Conservation (phyloP, 1,139 yeast species). For the Meyerozyma guilliermondii region DNA sequence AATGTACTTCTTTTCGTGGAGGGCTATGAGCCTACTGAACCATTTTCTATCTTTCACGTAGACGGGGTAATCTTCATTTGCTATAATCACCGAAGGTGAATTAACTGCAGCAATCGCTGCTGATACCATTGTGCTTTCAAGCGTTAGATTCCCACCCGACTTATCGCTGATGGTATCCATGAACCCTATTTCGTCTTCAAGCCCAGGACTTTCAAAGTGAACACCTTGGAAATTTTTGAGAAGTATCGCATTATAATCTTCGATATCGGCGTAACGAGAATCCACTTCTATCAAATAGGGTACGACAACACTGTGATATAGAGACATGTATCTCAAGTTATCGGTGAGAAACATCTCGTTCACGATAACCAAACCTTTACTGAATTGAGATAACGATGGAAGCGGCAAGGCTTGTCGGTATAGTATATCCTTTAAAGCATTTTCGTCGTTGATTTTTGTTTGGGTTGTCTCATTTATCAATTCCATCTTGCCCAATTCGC, state of each 20-base stretch:
- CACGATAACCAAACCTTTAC: conserved; percentile 31
- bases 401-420: conserved; percentile 30
- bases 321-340: conserved; percentile 32
- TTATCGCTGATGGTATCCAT: conserved; percentile 3
- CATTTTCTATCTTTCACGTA: conserved; percentile 38
- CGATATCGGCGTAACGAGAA: conserved; percentile 15
- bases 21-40: conserved; percentile 30
- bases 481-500: conserved; percentile 32
- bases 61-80: conserved; percentile 20
- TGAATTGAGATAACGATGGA: conserved; percentile 26
- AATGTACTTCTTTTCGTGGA: conserved; percentile 26
- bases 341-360: conserved; percentile 37
- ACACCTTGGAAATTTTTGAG: conserved; percentile 20
- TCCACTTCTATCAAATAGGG: conserved; percentile 29
- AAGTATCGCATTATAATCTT: conserved; percentile 24
- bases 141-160: conserved; percentile 10
- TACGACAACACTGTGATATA: conserved; percentile 35
- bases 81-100: conserved; percentile 24
- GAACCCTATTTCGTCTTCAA: background rate
- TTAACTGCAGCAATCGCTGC: conserved; percentile 35
- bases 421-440: conserved; percentile 28
- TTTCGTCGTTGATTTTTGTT: conserved; percentile 24
- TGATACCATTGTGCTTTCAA: conserved; percentile 18
- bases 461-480: conserved; percentile 24
- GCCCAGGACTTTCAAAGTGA: conserved; percentile 21